Evolutionary conservation across 768 basidiomycete genomes (phyloP).

Genomic region (Piloderma croceum): DNA sequence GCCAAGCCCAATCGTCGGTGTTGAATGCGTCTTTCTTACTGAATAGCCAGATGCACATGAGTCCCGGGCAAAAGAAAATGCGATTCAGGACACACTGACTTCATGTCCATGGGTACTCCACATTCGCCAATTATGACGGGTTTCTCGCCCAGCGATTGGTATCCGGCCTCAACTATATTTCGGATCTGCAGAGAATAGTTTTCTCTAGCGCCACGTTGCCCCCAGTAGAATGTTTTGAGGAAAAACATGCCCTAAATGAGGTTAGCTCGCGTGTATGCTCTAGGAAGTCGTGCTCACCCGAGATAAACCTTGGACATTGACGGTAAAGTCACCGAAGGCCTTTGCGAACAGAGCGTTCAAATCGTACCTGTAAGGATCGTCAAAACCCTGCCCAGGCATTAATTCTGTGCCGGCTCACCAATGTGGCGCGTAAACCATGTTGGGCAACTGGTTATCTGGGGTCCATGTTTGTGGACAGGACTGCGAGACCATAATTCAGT

Average conservation of each 20-base stretch:
- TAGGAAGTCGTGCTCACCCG: constrained; percentile 44
- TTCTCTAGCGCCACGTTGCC: constrained; percentile 69
- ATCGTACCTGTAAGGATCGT: constrained; percentile 65
- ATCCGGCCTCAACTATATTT: constrained; percentile 68
- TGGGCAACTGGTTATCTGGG: constrained; percentile 49
- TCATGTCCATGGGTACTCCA: constrained; percentile 96
- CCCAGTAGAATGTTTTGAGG: constrained; percentile 80
- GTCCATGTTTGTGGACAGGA: constrained; percentile 81
- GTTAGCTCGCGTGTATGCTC: no score
- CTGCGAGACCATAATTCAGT: no score
- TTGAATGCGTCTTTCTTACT: constrained; percentile 70
- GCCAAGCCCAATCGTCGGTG: constrained; percentile 74
- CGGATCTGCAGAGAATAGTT: constrained; percentile 81
- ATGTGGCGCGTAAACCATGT: constrained; percentile 70
- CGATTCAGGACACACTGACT: constrained; percentile 48
- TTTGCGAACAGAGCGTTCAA: constrained; percentile 84
- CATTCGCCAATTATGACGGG: constrained; percentile 90
- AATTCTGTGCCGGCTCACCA: no score
- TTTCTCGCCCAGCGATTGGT: constrained; percentile 66
- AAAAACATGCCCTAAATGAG: constrained; percentile 74
- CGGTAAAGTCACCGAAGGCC: constrained; percentile 76
- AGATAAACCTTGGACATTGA: constrained; percentile 91
- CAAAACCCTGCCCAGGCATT: constrained; percentile 25
- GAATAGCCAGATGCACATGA: constrained; percentile 1
- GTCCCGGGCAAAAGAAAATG: constrained; percentile 3